phyloP scores from a whole-genome alignment of 495 filamentous ascomycete genomes.

The Podospora anserina region DNA sequence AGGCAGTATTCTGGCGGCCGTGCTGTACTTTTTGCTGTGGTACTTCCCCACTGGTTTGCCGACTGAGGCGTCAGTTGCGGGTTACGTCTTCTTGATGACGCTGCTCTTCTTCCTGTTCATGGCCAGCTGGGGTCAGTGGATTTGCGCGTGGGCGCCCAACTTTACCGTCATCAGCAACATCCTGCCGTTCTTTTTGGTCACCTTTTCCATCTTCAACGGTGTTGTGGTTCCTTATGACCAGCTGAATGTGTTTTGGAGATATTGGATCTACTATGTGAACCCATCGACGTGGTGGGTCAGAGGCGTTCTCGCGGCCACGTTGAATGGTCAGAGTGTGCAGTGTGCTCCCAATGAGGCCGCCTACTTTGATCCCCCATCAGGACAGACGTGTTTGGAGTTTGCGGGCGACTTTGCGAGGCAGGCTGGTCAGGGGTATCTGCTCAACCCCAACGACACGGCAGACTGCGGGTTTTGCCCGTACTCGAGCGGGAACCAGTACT shows the following conservation, averaged over 20 bases:
- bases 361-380: slow-evolving; percentile 61
- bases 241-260: slow-evolving; percentile 71
- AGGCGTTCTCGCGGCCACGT: slow-evolving; percentile 63
- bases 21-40: slow-evolving; percentile 75
- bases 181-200: slow-evolving; percentile 74
- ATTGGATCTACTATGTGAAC: slow-evolving; percentile 72
- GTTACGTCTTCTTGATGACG: slow-evolving; percentile 82
- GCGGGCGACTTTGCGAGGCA: slow-evolving; percentile 49
- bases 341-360: slow-evolving; percentile 62
- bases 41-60: slow-evolving; percentile 76
- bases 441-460: slow-evolving; percentile 52
- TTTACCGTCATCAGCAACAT: slow-evolving; percentile 79
- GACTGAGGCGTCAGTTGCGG: slow-evolving; percentile 57
- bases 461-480: slow-evolving; percentile 79
- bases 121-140: slow-evolving; percentile 78
- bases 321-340: slow-evolving; percentile 52
- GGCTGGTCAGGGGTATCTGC: slow-evolving; percentile 54
- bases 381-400: slow-evolving; percentile 62
- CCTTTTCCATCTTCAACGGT: slow-evolving; percentile 73
- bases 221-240: slow-evolving; percentile 60
- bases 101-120: slow-evolving; percentile 80
- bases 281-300: slow-evolving; percentile 68
- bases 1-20: slow-evolving; percentile 56
- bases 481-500: slow-evolving; percentile 61
- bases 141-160: slow-evolving; percentile 73